A percentile compares a stretch with the other conserved stretches of the same genome.
Conservation (phyloP, 1,284 basidiomycete species). For the Ustilago nuda region DNA sequence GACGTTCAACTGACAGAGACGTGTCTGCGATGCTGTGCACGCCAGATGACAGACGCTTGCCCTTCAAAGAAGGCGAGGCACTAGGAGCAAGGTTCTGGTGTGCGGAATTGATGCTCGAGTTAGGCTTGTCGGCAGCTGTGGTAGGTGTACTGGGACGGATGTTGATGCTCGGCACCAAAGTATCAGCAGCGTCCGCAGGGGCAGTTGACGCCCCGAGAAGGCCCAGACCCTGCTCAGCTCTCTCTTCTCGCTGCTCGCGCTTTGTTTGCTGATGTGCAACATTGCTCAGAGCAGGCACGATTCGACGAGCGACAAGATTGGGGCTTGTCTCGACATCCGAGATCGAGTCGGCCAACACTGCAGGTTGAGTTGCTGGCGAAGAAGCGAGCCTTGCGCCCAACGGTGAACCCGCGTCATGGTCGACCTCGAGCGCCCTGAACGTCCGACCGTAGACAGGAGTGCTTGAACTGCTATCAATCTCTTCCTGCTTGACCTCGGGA, state of each 20-base stretch:
- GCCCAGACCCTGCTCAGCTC: conserved; percentile 12
- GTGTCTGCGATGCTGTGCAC: conserved; percentile 31
- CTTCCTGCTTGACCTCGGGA: conserved; percentile 40
- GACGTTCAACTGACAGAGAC: conserved; percentile 34
- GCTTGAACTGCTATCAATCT: conserved; percentile 44
- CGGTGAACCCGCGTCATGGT: conserved; percentile 10
- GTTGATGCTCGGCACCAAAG: conserved; percentile 26
- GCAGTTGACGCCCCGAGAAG: conserved; percentile 12
- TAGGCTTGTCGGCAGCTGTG: conserved; percentile 1
- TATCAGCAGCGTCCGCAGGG: neutral
- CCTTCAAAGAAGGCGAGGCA: neutral
- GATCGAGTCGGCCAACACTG: neutral
- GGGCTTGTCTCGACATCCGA: neutral
- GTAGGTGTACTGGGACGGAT: conserved; percentile 27
- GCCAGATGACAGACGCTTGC: conserved; percentile 17
- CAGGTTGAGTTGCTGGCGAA: conserved; percentile 9
- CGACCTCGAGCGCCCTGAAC: conserved; percentile 23
- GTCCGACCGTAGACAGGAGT: conserved; percentile 29
- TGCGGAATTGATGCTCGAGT: neutral
- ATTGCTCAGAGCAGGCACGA: neutral
- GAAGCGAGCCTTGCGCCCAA: conserved; percentile 29
- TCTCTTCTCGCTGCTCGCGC: neutral
- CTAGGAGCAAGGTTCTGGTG: conserved; percentile 16
- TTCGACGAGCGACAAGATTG: neutral
- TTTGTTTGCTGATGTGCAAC: neutral